Evolutionary conservation across 2,329 filamentous ascomycete species (phyloP).

Genomic region (Ascochyta fabae): DNA sequence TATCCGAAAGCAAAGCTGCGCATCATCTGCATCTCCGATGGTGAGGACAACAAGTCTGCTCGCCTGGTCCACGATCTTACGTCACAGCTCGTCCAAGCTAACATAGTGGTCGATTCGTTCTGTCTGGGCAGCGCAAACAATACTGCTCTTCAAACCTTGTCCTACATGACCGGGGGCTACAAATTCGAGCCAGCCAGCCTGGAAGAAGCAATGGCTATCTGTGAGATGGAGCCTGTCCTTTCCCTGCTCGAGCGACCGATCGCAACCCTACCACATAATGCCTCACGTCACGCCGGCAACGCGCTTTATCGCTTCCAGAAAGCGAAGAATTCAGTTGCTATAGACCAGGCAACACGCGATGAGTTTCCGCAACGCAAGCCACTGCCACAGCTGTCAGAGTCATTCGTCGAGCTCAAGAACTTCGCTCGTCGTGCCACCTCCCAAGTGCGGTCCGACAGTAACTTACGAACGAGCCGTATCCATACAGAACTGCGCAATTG

Average conservation of each 20-base stretch:
- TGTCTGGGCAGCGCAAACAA: constrained; percentile 40
- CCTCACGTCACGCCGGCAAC: constrained; percentile 6
- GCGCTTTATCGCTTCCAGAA: constrained; percentile 14
- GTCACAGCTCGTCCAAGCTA: constrained; percentile 27
- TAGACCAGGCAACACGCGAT: constrained; percentile 37
- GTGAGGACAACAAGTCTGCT: constrained; percentile 43
- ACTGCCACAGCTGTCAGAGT: constrained; percentile 34
- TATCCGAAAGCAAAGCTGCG: constrained; percentile 47
- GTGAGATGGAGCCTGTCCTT: constrained; percentile 49
- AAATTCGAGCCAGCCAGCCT: constrained; percentile 45
- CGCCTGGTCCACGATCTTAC: constrained; percentile 28
- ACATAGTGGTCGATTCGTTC: constrained; percentile 47
- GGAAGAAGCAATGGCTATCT: constrained; percentile 46
- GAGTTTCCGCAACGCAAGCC: constrained; percentile 40
- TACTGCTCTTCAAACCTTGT: constrained; percentile 36
- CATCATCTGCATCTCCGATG: constrained; percentile 49
- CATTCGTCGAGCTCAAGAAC: constrained; percentile 15
- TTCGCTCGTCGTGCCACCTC: not conserved
- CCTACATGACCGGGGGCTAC: constrained; percentile 45
- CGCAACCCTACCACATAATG: constrained; percentile 7
- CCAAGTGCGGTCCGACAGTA: constrained; percentile 13
- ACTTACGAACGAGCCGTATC: constrained; percentile 34
- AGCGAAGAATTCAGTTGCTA: constrained; percentile 1
- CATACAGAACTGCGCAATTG: constrained; percentile 47
- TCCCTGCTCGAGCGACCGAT: constrained; percentile 43